phyloP scores from a whole-genome alignment of 306 rosid genomes.

The Malus orientalis region DNA sequence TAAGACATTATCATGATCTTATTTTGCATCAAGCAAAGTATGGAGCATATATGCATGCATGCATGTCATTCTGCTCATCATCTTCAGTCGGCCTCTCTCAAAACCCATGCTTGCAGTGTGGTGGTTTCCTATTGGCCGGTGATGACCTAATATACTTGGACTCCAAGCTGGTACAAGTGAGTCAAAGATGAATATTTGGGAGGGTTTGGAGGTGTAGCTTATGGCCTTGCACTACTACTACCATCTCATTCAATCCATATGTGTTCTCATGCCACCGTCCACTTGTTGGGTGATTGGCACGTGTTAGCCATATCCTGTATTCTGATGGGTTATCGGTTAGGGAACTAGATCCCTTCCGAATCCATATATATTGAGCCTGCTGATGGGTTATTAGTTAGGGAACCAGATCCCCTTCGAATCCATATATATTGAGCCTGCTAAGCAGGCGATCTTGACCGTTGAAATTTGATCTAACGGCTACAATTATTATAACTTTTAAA shows the following conservation, averaged over 20 bases:
- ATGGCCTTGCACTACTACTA: background rate
- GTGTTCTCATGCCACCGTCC: slow-evolving; percentile 33
- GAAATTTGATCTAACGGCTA: too few relatives aligned
- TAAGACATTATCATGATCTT: background rate
- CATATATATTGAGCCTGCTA: too few relatives aligned
- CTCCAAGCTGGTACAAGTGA: background rate
- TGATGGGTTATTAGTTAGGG: background rate
- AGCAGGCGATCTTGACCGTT: too few relatives aligned
- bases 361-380: too few relatives aligned
- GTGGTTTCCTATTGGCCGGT: background rate
- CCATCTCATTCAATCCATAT: background rate
- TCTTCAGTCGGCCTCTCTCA: background rate
- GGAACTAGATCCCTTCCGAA: too few relatives aligned
- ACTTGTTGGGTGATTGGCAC: slow-evolving; percentile 17
- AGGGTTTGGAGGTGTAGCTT: background rate
- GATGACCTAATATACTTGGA: background rate
- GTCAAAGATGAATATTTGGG: background rate
- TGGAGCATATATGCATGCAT: background rate
- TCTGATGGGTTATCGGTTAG: background rate
- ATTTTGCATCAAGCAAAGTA: background rate
- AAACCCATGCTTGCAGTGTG: background rate
- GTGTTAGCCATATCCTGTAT: background rate
- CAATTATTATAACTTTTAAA: too few relatives aligned
- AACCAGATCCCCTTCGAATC: too few relatives aligned
- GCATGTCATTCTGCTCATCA: background rate